Percentiles rank a stretch among this genome's conserved stretches.
These are phyloP conservation scores for Colletotrichum scovillei DNA, from an alignment of 2,329 filamentous ascomycete species.

Conservation along the genomic window DNA sequence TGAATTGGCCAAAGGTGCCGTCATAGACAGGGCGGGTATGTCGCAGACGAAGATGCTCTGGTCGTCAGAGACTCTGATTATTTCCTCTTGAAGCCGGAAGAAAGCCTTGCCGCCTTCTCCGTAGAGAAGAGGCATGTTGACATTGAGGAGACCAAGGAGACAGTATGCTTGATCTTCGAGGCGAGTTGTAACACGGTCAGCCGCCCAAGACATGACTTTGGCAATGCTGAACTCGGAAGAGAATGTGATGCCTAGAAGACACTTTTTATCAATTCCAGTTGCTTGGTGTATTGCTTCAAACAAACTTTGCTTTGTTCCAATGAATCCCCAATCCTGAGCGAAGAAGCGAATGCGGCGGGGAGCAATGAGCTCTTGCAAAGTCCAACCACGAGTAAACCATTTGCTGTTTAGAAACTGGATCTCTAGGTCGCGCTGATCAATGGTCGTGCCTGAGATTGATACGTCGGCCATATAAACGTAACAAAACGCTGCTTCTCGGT, in stretches of 20 bases:
- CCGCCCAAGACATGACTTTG: constrained; percentile 49
- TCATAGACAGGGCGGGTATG: background rate
- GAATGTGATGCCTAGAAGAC: background rate
- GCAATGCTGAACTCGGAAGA: constrained; percentile 38
- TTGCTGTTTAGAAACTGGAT: background rate
- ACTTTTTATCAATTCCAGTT: background rate
- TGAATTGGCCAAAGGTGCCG: background rate
- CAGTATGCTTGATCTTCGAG: constrained; percentile 48
- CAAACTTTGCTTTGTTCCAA: background rate
- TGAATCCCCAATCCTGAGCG: constrained; percentile 15
- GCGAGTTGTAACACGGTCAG: constrained; percentile 43
- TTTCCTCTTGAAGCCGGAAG: constrained; percentile 47
- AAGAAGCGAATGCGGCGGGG: constrained; percentile 19
- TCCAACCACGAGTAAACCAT: constrained; percentile 38
- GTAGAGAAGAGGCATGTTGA: constrained; percentile 50
- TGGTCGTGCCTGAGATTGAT: rapidly evolving
- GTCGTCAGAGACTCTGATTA: constrained; percentile 47
- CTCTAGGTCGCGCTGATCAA: too few species aligned
- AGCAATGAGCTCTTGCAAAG: constrained; percentile 35
- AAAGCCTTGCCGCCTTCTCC: constrained; percentile 49
- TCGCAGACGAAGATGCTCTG: constrained; percentile 47
- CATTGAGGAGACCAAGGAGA: constrained; percentile 47
- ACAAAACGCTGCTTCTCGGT: constrained; percentile 34
- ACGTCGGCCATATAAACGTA: constrained; percentile 39
- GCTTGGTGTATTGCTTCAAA: background rate